A percentile compares a stretch with the other conserved stretches of the same genome.
These are phyloP conservation scores for Dendrobium officinale DNA, from an alignment of 106 monocot species.

Conservation along the genomic window DNA sequence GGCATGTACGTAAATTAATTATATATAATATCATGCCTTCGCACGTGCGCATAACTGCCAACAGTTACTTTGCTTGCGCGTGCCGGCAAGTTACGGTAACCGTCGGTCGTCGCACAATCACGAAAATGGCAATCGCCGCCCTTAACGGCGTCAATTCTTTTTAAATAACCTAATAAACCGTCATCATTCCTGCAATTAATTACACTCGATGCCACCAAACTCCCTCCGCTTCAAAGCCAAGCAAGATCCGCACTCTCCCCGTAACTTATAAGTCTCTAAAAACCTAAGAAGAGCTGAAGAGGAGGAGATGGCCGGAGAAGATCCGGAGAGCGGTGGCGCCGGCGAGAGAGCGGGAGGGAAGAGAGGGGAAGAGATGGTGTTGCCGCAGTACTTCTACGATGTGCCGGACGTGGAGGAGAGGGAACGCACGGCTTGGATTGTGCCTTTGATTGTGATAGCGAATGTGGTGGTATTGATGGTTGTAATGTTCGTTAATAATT, in stretches of 20 bases:
- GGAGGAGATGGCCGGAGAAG: slow-evolving; percentile 8
- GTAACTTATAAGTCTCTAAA: not conserved
- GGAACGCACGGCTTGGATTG: slow-evolving; percentile 51
- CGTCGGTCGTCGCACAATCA: not conserved
- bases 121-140: not conserved
- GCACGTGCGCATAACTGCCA: not conserved
- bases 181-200: not conserved
- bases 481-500: slow-evolving; percentile 62
- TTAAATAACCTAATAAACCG: not conserved
- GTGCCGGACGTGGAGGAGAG: slow-evolving; percentile 22
- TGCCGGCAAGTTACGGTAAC: slow-evolving; percentile 1
- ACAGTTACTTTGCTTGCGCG: not conserved
- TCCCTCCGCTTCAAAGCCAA: slow-evolving; percentile 19
- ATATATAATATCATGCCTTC: not conserved
- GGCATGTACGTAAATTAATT: no score
- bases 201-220: not conserved
- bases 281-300: no score
- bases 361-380: not conserved
- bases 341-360: not conserved
- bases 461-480: slow-evolving; percentile 48
- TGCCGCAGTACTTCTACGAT: slow-evolving; percentile 16
- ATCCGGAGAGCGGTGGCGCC: slow-evolving; percentile 7
- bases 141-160: not conserved
- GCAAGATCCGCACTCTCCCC: not conserved
- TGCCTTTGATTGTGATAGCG: slow-evolving; percentile 41